These are phyloP conservation scores for Cyberlindnera galapagoensis DNA, from an alignment of 805 yeast species.

Conservation along the genomic window DNA sequence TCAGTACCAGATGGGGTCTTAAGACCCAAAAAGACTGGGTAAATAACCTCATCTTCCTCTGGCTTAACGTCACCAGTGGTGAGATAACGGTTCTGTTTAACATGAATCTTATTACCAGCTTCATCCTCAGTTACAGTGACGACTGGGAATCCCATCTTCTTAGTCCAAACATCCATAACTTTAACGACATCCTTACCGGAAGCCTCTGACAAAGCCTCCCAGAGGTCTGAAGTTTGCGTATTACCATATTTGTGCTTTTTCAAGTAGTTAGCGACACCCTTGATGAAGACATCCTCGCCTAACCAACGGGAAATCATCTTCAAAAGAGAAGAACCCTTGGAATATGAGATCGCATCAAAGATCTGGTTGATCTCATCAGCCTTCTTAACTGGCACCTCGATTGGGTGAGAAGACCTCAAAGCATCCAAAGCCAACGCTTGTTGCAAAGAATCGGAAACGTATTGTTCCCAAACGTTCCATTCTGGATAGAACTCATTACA, in stretches of 20 bases:
- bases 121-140: constrained; percentile 56
- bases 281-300: constrained; percentile 69
- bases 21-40: constrained; percentile 66
- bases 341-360: constrained; percentile 77
- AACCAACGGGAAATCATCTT: constrained; percentile 77
- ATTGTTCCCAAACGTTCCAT: constrained; percentile 84
- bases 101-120: constrained; percentile 35
- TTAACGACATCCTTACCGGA: constrained; percentile 66
- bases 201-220: constrained; percentile 66
- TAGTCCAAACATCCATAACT: constrained; percentile 79
- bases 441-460: constrained; percentile 72
- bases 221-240: constrained; percentile 69
- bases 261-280: constrained; percentile 74
- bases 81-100: constrained; percentile 69
- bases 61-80: constrained; percentile 72
- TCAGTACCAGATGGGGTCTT: constrained; percentile 55
- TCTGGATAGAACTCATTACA: constrained; percentile 72
- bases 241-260: constrained; percentile 73
- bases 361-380: constrained; percentile 81
- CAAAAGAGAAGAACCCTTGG: constrained; percentile 73
- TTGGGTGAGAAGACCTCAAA: constrained; percentile 78
- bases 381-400: constrained; percentile 73
- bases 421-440: constrained; percentile 71
- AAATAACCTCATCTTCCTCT: constrained; percentile 63
- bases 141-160: constrained; percentile 72